Conservation (phyloP, 2,329 filamentous ascomycete genomes). For the Cladosporium sp. region DNA sequence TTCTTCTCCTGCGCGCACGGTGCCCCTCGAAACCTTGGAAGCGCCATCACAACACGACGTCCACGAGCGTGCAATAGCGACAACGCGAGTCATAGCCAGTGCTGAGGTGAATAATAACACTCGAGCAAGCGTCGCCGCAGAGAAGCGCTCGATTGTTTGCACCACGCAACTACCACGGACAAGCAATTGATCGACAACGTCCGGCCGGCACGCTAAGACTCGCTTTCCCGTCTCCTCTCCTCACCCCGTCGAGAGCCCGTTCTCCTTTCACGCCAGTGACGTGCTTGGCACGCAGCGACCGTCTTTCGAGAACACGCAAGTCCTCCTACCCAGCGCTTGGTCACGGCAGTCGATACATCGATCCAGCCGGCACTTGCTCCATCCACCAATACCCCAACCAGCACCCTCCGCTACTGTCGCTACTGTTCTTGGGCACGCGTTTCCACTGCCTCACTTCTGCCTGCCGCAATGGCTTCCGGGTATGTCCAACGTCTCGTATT, state of each 20-base stretch:
- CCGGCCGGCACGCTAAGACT: slow-evolving; percentile 6
- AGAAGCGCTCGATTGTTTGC: too few species aligned
- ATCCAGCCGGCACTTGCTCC: not conserved
- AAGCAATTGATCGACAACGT: slow-evolving; percentile 6
- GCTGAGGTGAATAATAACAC: not conserved
- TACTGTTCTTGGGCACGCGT: not conserved
- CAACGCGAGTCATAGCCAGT: not conserved
- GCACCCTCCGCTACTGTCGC: not conserved
- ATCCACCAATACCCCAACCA: not conserved
- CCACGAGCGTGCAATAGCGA: not conserved
- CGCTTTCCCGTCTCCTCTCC: not conserved
- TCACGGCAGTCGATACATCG: not conserved
- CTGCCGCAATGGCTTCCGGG: slow-evolving; percentile 10
- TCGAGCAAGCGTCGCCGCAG: not conserved
- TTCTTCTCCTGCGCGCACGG: not conserved
- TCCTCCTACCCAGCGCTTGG: too few species aligned
- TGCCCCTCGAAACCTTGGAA: not conserved
- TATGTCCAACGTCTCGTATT: not conserved
- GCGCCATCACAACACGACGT: not conserved
- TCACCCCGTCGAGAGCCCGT: not conserved
- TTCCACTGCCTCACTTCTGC: not conserved
- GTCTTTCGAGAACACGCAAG: slow-evolving; percentile 3
- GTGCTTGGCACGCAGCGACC: slow-evolving; percentile 5
- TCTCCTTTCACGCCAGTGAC: slow-evolving; percentile 8
- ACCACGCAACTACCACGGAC: not conserved